Conservation (phyloP, 331 rosid genomes). For the Quercus lobata region DNA sequence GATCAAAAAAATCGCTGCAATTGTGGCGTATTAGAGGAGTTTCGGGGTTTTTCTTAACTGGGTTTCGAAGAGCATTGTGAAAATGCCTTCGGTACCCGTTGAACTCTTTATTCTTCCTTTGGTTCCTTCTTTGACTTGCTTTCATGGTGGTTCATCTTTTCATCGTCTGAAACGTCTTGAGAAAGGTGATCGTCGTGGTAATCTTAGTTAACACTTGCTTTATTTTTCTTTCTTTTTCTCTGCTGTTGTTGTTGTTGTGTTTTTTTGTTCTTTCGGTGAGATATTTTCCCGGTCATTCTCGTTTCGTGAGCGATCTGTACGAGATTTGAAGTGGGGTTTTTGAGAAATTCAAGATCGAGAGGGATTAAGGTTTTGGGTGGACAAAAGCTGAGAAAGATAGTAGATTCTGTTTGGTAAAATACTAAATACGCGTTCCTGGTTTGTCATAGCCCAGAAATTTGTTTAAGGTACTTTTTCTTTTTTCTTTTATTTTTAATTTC, state of each 20-base stretch:
- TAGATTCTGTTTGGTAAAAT: not conserved
- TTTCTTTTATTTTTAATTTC: not conserved
- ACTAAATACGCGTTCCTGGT: not conserved
- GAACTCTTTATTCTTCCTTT: slow-evolving; percentile 30
- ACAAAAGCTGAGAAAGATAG: slow-evolving; percentile 12
- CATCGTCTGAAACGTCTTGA: slow-evolving; percentile 85
- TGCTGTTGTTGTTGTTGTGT: not conserved
- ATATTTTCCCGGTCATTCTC: slow-evolving; percentile 14
- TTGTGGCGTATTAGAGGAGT: not conserved
- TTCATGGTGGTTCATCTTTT: slow-evolving; percentile 56
- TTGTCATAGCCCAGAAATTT: not conserved
- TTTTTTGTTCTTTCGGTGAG: not conserved
- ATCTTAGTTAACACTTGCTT: slow-evolving; percentile 70
- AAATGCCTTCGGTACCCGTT: slow-evolving; percentile 81
- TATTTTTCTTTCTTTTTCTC: not conserved
- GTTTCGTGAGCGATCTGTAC: slow-evolving; percentile 5
- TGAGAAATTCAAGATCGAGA: slow-evolving; percentile 1
- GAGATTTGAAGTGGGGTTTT: slow-evolving; percentile 5
- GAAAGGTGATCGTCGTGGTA: slow-evolving; percentile 84
- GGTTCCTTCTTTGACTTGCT: slow-evolving; percentile 38
- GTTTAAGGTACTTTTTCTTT: not conserved
- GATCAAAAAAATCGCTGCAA: not conserved
- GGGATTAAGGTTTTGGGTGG: slow-evolving; percentile 17
- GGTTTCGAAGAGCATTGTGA: slow-evolving; percentile 89
- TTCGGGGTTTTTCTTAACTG: slow-evolving; percentile 4